These are phyloP conservation scores for Hymenotorrendiella dingleyae DNA, from an alignment of 2,329 filamentous ascomycete genomes.

Conservation along the genomic window DNA sequence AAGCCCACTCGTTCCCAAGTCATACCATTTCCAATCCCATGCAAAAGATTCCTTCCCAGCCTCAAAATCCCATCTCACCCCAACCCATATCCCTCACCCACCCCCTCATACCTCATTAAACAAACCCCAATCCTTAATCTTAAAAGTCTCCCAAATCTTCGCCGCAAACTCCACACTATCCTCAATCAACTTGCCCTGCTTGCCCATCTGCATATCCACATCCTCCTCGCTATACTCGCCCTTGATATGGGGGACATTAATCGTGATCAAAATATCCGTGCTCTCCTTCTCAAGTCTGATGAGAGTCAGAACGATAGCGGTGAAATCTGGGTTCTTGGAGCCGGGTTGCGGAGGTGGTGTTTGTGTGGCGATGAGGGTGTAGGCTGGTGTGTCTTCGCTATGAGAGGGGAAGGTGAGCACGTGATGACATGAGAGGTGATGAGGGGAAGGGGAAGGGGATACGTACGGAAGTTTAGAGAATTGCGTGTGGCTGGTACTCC, in stretches of 20 bases:
- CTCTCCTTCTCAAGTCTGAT: slow-evolving; percentile 67
- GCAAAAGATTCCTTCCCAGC: no score
- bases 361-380: slow-evolving; percentile 65
- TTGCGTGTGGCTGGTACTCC: slow-evolving; percentile 57
- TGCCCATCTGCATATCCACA: slow-evolving; percentile 60
- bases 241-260: slow-evolving; percentile 81
- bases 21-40: no score
- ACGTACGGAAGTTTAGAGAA: slow-evolving; percentile 45
- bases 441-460: neutral
- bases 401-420: slow-evolving; percentile 13
- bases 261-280: slow-evolving; percentile 77
- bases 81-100: neutral
- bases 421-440: slow-evolving; percentile 6
- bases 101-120: slow-evolving; percentile 37
- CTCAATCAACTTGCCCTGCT: slow-evolving; percentile 61
- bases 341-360: slow-evolving; percentile 35
- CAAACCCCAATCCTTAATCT: slow-evolving; percentile 74
- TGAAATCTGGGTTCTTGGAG: slow-evolving; percentile 46
- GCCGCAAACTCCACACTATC: slow-evolving; percentile 62
- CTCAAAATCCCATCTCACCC: neutral
- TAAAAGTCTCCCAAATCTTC: slow-evolving; percentile 65
- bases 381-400: slow-evolving; percentile 51
- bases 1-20: no score
- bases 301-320: slow-evolving; percentile 70
- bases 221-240: slow-evolving; percentile 69